Conservation (phyloP, 2,329 filamentous ascomycete genomes). For the Trichoderma lentiforme region DNA sequence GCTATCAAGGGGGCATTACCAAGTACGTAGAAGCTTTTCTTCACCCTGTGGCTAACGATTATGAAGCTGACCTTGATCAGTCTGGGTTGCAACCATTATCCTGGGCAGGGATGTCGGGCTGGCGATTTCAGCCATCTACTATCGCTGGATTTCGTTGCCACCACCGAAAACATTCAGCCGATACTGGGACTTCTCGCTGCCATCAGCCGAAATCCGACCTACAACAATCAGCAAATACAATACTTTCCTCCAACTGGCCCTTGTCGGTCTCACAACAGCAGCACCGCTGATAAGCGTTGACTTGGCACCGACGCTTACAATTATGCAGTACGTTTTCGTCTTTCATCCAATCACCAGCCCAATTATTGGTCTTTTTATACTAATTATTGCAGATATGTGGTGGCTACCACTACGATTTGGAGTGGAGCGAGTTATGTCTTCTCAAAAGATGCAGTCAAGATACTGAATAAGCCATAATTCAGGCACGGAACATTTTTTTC, state of each 20-base stretch:
- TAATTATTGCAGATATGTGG: background rate
- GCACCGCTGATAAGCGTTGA: constrained; percentile 69
- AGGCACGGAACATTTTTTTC: background rate
- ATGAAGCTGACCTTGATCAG: constrained; percentile 36
- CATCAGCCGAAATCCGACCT: constrained; percentile 78
- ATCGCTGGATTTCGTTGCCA: constrained; percentile 90
- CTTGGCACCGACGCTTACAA: constrained; percentile 52
- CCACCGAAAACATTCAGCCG: constrained; percentile 86
- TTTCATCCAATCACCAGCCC: background rate
- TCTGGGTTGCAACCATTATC: constrained; percentile 87
- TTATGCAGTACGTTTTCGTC: constrained; percentile 56
- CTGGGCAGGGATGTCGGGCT: constrained; percentile 83
- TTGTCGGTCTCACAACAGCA: constrained; percentile 81
- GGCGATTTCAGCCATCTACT: constrained; percentile 85
- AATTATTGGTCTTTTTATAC: background rate
- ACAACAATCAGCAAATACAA: constrained; percentile 89
- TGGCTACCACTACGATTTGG: constrained; percentile 72
- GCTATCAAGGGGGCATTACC: constrained; percentile 80
- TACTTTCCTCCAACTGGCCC: constrained; percentile 82
- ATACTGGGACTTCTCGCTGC: constrained; percentile 97
- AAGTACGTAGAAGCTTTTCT: constrained; percentile 46
- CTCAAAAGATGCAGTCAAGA: constrained; percentile 87
- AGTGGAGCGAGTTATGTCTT: constrained; percentile 90
- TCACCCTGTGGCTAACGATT: background rate
- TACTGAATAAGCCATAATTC: constrained; percentile 36